These are phyloP conservation scores for Cryptococcus amylolentus DNA, from an alignment of 1,284 basidiomycete genomes.

Conservation along the genomic window DNA sequence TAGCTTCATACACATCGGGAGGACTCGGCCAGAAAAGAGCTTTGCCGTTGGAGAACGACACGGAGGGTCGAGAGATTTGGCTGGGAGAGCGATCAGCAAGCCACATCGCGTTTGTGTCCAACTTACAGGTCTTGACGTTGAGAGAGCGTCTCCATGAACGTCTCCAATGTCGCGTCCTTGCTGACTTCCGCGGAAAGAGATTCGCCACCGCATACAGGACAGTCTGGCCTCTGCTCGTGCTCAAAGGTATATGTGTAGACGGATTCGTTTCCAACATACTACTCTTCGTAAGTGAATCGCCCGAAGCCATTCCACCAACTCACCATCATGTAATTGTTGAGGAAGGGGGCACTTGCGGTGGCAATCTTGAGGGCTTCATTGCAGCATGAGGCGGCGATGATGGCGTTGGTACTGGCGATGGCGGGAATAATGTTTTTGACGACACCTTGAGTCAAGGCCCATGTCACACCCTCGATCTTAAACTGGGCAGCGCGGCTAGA, in stretches of 20 bases:
- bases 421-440: slow-evolving; percentile 99
- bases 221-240: slow-evolving; percentile 86
- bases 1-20: slow-evolving; percentile 79
- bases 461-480: slow-evolving; percentile 96
- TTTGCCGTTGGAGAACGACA: slow-evolving; percentile 60
- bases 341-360: slow-evolving; percentile 85
- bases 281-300: slow-evolving; percentile 9
- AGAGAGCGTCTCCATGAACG: slow-evolving; percentile 76
- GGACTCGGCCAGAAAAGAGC: slow-evolving; percentile 92
- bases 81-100: slow-evolving; percentile 51
- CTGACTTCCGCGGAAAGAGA: slow-evolving; percentile 66
- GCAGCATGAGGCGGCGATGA: slow-evolving; percentile 95
- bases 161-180: slow-evolving; percentile 71
- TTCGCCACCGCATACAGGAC: slow-evolving; percentile 96
- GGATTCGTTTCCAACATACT: slow-evolving; percentile 83
- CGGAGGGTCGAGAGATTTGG: slow-evolving; percentile 87
- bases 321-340: slow-evolving; percentile 98
- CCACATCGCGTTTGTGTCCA: not conserved
- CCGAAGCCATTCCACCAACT: slow-evolving; percentile 31
- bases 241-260: slow-evolving; percentile 98
- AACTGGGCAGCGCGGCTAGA: slow-evolving; percentile 79
- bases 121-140: slow-evolving; percentile 83
- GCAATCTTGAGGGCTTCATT: slow-evolving; percentile 99
- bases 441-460: slow-evolving; percentile 95
- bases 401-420: slow-evolving; percentile 93